Evolutionary conservation across 441 rosid species (phyloP), one percentile per base, ranked within the genome.

Genomic region (Cnidoscolus chayamansa): DNA sequence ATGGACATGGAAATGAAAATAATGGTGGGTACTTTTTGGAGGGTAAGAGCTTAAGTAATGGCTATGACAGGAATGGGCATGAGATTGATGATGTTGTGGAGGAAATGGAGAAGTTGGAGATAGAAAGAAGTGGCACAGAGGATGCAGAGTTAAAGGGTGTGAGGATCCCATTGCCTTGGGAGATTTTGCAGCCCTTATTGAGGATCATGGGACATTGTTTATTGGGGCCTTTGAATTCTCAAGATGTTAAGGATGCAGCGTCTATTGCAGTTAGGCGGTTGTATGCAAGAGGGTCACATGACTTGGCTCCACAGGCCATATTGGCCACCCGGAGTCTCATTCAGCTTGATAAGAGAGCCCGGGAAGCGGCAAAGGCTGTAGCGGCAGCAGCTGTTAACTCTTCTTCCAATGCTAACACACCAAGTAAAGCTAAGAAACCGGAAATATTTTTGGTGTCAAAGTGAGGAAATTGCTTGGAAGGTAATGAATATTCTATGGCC

Each of bases 91-190:
- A 75, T 35, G 75, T 75, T 58, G 74, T 53, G 25, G 82, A 76
- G 49, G 82, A 79, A 45, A 77, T 85, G 65, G 80, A 72, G 50
- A 82, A 64, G 47, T 76, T 87, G 81, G 73, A 71, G 25, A 70
- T 88, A 25, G 79, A 77, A 43, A 74, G 78, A 63, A 79, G 76
- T 5, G 81, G 75, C 31, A 70, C 59, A 16, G 63, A 47, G 1
- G 73, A 79, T 66, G 64, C 61, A 15, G 78, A 86, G 60, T 48
- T 47, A n/a, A 81, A 79, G 59, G 85, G 93, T 2, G 91, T 85
- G 70, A 82, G 96, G 74, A 91, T 93, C 80, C 93, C 98, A 2
- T 79, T 93, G 56, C 96, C 97, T 11, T 93, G 96, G 98, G 98
- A 94, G 82, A 77, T 94, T 63, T 77, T 90, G 76, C 96, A 92